Conservation (phyloP, 2,329 filamentous ascomycete genomes). For the Thielaviopsis cerberus region DNA sequence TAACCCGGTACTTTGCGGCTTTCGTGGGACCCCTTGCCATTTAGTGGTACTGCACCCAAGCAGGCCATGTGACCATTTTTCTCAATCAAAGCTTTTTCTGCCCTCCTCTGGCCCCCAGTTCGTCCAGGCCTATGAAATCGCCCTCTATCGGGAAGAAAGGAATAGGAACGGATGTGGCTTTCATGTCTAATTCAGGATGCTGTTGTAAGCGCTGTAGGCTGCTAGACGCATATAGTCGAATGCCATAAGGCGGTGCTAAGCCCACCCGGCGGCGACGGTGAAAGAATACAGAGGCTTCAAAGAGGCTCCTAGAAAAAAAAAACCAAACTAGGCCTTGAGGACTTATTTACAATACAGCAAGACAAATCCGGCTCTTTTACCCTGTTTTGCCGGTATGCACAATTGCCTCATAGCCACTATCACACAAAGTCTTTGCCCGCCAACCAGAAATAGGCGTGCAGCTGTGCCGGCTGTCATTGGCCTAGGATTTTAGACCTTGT, state of each 20-base stretch:
- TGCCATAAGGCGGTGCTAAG: too few species aligned
- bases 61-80: neutral
- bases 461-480: neutral
- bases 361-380: neutral
- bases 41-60: neutral
- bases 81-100: neutral
- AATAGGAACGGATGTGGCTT: neutral
- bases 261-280: too few species aligned
- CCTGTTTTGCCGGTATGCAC: neutral
- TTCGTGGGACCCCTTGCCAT: too few species aligned
- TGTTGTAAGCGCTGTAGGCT: too few species aligned
- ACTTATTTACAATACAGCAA: too few species aligned
- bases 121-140: neutral
- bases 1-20: neutral
- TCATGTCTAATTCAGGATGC: too few species aligned
- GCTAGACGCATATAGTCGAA: too few species aligned
- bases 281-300: too few species aligned
- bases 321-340: too few species aligned
- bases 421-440: neutral
- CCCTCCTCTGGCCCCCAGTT: neutral
- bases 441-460: neutral
- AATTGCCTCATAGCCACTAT: neutral
- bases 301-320: too few species aligned
- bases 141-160: neutral
- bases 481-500: neutral